Evolutionary conservation across 2,329 filamentous ascomycete species (phyloP).

Genomic region (Colletotrichum brevisporum): DNA sequence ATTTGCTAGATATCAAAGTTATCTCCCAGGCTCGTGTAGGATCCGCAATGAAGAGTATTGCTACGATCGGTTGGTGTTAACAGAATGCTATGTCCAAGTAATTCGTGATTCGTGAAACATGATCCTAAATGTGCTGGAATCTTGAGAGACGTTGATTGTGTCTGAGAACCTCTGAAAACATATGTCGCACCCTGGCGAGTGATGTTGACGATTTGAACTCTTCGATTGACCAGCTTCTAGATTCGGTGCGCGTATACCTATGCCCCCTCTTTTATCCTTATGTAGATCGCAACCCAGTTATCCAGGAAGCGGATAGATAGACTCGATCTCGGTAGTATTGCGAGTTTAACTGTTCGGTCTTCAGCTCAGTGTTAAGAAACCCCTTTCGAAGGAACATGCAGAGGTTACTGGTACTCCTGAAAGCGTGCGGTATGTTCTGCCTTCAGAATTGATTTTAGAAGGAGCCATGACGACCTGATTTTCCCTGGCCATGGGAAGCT

Average conservation of each 20-base stretch:
- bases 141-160: neutral
- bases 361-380: neutral
- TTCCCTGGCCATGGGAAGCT: constrained; percentile 20
- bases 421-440: constrained; percentile 24
- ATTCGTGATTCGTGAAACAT: constrained; percentile 3
- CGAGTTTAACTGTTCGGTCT: constrained; percentile 3
- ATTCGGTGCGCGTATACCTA: constrained; percentile 61
- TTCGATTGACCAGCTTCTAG: constrained; percentile 57
- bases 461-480: constrained; percentile 6
- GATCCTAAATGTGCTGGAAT: neutral
- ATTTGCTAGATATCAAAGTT: constrained; percentile 17
- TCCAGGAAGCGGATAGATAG: constrained; percentile 64
- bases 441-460: constrained; percentile 5
- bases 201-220: constrained; percentile 65
- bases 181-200: constrained; percentile 20
- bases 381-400: neutral
- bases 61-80: constrained; percentile 10
- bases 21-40: neutral
- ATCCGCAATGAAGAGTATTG: constrained; percentile 1
- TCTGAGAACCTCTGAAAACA: neutral
- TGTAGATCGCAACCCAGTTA: constrained; percentile 52
- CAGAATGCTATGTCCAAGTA: neutral
- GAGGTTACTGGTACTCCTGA: constrained; percentile 7
- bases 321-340: constrained; percentile 46
- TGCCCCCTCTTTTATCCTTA: constrained; percentile 9